A percentile compares a stretch with the other conserved stretches of the same genome.
phyloP scores from a whole-genome alignment of 805 yeast species.

The Lachancea sp. region DNA sequence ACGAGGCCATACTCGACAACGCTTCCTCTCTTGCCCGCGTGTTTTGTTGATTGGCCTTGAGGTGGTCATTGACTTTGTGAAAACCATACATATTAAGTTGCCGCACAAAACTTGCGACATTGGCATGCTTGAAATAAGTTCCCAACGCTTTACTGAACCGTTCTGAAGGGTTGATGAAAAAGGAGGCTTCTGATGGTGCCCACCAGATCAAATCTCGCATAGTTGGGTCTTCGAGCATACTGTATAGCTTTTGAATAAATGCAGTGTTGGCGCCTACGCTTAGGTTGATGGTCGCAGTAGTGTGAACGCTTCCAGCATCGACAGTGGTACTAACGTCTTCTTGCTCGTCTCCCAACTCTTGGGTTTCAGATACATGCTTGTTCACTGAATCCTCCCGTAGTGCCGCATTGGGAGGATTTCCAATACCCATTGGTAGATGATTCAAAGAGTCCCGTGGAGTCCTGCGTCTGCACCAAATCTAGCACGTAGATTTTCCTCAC shows the following conservation, averaged over 20 bases:
- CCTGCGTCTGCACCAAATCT: too few relatives aligned
- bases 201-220: constrained; percentile 80
- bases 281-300: constrained; percentile 1
- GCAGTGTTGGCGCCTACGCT: constrained; percentile 10
- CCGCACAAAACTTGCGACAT: constrained; percentile 86
- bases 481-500: too few relatives aligned
- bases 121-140: constrained; percentile 83
- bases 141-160: constrained; percentile 69
- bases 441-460: too few relatives aligned
- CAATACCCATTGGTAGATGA: neutral
- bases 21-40: constrained; percentile 11
- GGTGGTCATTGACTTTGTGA: constrained; percentile 47
- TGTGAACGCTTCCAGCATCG: constrained; percentile 1
- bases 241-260: constrained; percentile 84
- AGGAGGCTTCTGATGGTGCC: constrained; percentile 64
- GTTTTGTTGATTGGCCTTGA: constrained; percentile 2
- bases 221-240: constrained; percentile 76
- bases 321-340: neutral
- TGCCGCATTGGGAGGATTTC: neutral
- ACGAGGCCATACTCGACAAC: neutral
- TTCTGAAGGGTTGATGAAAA: constrained; percentile 77
- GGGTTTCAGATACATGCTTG: neutral
- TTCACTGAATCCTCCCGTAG: neutral
- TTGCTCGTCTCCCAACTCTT: neutral
- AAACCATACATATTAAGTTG: constrained; percentile 89